Evolutionary conservation across 768 basidiomycete species (phyloP), one percentile per base, ranked within the genome.

Genomic region (Hericium rajendrae): DNA sequence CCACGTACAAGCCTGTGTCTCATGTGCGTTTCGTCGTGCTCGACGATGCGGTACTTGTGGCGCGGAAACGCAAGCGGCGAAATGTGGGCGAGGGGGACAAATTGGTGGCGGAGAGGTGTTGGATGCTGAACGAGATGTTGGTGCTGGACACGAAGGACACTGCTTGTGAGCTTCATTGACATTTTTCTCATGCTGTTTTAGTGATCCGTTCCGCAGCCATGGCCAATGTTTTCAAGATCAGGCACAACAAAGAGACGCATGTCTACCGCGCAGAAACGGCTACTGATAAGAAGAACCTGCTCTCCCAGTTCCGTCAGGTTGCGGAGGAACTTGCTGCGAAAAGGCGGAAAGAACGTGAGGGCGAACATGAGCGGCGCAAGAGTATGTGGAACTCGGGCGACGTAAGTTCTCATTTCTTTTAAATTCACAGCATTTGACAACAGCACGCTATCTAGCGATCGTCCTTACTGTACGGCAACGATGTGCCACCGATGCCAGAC

Each of bases 91-190:
- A 78, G 54, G 78, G 73, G 59, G 77, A 87, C 9, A 88, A 91
- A 69, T 77, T 97, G 38, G 90, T 95, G 2, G 97, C 95, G 0
- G 95, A 98, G 66, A 76, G 82, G 62, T 97, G 92, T 69, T 99
- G 94, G 91, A 81, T 86, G 8, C 73, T 98, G 67, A 89, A 84
- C 62, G 97, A 99, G 69, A 91, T 98, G 79, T 72, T 95, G 39
- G 93, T 98, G 0, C 78, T 95, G 18, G 97, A 99, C 69, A 91
- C 95, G 38, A 98, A 97, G 70, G 97, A 98, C 70, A 87, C 92
- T 3, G 79, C 91, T 5, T 86, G 94, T 94, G 57, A 62, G 85
- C 72, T 12, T 26, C 41, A 9, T 32, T n/a, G 22, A 37, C 40
- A 57, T 58, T 24, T 20, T 40, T 28, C 32, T 6, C 22, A 48